Evolutionary conservation across 768 basidiomycete genomes (phyloP).

Genomic region (Amanita molliuscula): DNA sequence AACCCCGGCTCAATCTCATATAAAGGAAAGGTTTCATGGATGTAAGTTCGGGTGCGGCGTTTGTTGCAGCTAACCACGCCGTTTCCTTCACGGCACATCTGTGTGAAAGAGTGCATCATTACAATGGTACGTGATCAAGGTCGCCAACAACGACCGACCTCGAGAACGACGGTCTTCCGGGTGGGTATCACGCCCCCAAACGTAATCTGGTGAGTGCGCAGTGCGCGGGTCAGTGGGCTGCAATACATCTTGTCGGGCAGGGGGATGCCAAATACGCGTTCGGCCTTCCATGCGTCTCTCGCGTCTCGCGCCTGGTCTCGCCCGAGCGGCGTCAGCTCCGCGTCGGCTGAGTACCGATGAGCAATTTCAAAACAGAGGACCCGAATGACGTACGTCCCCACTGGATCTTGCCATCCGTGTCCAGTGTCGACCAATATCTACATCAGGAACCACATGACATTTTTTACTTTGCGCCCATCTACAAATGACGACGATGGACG

Average conservation of each 20-base stretch:
- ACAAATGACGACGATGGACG: conserved; percentile 12
- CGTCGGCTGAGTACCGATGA: conserved; percentile 37
- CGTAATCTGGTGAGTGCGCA: conserved; percentile 43
- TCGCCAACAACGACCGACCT: conserved; percentile 27
- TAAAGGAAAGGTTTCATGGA: conserved; percentile 35
- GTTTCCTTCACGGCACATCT: conserved; percentile 62
- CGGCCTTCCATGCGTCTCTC: conserved; percentile 35
- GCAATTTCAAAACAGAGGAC: neutral
- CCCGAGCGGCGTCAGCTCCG: conserved; percentile 50
- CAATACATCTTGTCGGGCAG: conserved; percentile 47
- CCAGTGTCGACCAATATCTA: conserved; percentile 53
- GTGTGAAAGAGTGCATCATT: neutral
- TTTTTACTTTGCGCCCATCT: neutral
- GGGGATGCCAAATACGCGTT: conserved; percentile 32
- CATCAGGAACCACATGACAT: neutral
- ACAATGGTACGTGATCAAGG: neutral
- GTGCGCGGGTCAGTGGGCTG: conserved; percentile 55
- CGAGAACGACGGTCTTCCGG: conserved; percentile 35
- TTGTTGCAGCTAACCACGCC: conserved; percentile 67
- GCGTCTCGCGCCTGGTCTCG: conserved; percentile 41
- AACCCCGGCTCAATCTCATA: conserved; percentile 49
- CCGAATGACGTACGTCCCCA: conserved; percentile 61
- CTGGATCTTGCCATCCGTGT: conserved; percentile 52
- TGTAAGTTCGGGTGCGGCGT: conserved; percentile 38
- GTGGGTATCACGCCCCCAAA: conserved; percentile 29